Evolutionary conservation across 2,329 filamentous ascomycete genomes (phyloP).

Genomic region (Penicillium thymicola): DNA sequence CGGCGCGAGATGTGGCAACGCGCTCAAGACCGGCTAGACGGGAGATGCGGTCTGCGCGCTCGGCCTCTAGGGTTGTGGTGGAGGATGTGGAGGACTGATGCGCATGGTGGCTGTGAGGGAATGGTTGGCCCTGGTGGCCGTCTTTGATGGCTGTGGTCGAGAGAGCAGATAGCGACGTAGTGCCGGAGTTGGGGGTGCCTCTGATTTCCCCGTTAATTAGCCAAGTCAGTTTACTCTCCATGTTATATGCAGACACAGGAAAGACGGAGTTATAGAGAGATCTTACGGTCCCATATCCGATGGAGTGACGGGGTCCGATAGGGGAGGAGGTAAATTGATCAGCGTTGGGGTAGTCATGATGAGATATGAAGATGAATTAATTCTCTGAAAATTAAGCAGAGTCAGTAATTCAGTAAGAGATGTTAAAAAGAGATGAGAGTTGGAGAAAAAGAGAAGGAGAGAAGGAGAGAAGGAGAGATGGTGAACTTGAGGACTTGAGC

Average conservation of each 20-base stretch:
- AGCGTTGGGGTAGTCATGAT: conserved; percentile 59
- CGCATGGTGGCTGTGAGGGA: conserved; percentile 54
- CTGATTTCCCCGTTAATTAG: conserved; percentile 44
- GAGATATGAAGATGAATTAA: neutral
- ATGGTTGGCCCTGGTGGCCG: conserved; percentile 79
- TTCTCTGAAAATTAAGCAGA: neutral
- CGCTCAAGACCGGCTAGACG: conserved; percentile 88
- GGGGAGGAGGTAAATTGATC: conserved; percentile 79
- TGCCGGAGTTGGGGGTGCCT: conserved; percentile 88
- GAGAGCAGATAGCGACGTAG: conserved; percentile 84
- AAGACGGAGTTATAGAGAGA: conserved; percentile 1
- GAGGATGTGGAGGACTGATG: conserved; percentile 58
- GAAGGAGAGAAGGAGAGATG: neutral
- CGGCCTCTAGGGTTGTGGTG: conserved; percentile 76
- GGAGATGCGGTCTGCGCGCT: conserved; percentile 91
- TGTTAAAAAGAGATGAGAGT: neutral
- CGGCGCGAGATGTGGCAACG: conserved; percentile 69
- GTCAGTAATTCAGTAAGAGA: neutral
- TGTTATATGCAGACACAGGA: conserved; percentile 6
- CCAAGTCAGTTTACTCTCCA: conserved; percentile 18
- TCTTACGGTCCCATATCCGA: conserved; percentile 81
- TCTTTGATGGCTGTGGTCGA: conserved; percentile 96
- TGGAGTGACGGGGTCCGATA: conserved; percentile 79
- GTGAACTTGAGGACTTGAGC: neutral
- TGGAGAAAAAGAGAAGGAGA: neutral